These are phyloP conservation scores for Ganoderma lingzhi DNA, from an alignment of 1,284 basidiomycete genomes.

Conservation along the genomic window DNA sequence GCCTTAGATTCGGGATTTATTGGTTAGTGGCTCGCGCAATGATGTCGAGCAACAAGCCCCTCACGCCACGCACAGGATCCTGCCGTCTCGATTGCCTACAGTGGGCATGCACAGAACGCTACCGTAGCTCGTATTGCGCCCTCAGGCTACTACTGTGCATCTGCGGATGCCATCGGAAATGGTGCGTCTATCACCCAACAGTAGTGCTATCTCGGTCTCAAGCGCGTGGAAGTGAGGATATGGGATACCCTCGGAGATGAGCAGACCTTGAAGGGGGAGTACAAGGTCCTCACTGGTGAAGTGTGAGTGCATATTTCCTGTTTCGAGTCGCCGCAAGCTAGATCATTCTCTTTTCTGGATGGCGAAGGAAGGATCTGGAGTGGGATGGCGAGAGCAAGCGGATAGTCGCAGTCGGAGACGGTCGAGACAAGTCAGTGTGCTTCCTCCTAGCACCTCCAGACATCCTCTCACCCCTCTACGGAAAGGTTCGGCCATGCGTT, in stretches of 20 bases:
- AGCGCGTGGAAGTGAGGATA: constrained; percentile 69
- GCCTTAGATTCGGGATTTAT: constrained; percentile 66
- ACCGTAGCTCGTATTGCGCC: constrained; percentile 94
- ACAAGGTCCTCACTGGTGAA: constrained; percentile 82
- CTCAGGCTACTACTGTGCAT: constrained; percentile 95
- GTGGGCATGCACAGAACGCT: constrained; percentile 85
- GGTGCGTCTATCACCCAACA: constrained; percentile 52
- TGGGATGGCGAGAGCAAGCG: constrained; percentile 99
- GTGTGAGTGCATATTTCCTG: constrained; percentile 59
- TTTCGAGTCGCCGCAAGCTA: background rate
- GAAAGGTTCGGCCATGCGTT: constrained; percentile 87
- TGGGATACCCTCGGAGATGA: constrained; percentile 96
- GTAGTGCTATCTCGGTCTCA: background rate
- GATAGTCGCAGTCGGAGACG: constrained; percentile 96
- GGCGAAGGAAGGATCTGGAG: constrained; percentile 84
- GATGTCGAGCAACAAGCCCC: background rate
- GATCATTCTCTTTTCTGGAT: constrained; percentile 1
- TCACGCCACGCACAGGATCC: constrained; percentile 55
- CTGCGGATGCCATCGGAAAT: constrained; percentile 82
- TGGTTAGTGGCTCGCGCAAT: constrained; percentile 45
- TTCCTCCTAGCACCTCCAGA: too few species aligned
- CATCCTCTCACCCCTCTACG: background rate
- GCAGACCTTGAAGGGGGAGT: constrained; percentile 86
- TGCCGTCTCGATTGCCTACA: constrained; percentile 65
- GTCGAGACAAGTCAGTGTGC: constrained; percentile 79